Percentiles rank a stretch among this genome's conserved stretches.
phyloP scores from a whole-genome alignment of 2,329 filamentous ascomycete species.

The Colletotrichum chrysophilum region DNA sequence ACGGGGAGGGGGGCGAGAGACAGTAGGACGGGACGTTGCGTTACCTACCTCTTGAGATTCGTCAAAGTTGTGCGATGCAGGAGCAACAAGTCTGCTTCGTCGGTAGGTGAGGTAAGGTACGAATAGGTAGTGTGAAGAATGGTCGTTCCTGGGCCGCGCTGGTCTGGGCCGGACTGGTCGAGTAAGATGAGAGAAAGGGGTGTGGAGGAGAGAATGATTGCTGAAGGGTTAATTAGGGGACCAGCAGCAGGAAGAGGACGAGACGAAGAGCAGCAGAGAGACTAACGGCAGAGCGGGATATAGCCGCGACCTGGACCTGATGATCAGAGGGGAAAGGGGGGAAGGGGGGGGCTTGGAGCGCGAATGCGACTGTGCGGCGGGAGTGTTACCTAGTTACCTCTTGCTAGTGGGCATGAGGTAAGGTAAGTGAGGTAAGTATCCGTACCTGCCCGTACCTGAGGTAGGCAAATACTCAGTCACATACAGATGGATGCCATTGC shows the following conservation, averaged over 20 bases:
- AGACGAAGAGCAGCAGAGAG: not conserved
- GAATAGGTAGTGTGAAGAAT: not conserved
- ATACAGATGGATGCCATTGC: not conserved
- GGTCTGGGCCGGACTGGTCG: not conserved
- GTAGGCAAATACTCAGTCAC: too few relatives aligned
- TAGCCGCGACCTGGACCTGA: not conserved
- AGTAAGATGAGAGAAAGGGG: constrained; percentile 7
- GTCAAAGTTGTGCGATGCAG: not conserved
- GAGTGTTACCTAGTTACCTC: not conserved
- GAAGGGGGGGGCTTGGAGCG: not conserved
- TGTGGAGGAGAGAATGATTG: not conserved
- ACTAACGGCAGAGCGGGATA: not conserved
- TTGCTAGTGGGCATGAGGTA: not conserved
- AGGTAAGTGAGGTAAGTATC: not conserved
- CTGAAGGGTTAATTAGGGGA: not conserved
- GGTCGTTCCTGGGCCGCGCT: not conserved
- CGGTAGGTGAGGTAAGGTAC: not conserved
- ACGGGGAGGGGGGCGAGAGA: not conserved
- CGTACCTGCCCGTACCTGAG: not conserved
- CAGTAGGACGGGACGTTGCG: not conserved
- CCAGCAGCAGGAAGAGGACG: not conserved
- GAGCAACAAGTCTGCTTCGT: not conserved
- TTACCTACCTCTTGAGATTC: not conserved
- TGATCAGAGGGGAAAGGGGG: not conserved
- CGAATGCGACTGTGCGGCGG: not conserved